Evolutionary conservation across 2,329 filamentous ascomycete species (phyloP).

Genomic region (Cercospora canescens): DNA sequence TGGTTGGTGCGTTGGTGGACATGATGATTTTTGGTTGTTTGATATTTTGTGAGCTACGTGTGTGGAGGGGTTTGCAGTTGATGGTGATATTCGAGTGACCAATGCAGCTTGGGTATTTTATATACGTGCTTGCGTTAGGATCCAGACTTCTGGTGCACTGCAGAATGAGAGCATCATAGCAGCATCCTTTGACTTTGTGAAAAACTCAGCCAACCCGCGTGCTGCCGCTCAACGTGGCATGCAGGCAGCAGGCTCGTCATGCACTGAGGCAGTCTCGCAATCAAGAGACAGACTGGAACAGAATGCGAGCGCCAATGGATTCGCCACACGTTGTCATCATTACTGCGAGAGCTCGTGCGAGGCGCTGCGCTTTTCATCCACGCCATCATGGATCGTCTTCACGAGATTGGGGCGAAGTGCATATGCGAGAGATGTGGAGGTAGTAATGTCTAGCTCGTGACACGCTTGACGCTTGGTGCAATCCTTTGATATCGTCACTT

Average conservation of each 20-base stretch:
- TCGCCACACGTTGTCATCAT: background rate
- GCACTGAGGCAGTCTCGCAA: background rate
- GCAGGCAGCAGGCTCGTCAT: slow-evolving; percentile 3
- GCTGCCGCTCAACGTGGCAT: background rate
- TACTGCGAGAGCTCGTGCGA: background rate
- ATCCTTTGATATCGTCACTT: slow-evolving; percentile 12
- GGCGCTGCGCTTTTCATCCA: background rate
- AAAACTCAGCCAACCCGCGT: background rate
- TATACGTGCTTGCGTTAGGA: background rate
- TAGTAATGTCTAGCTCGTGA: no score
- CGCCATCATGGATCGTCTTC: background rate
- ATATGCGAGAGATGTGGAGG: background rate
- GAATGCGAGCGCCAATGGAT: background rate
- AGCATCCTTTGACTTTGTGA: background rate
- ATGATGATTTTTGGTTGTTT: background rate
- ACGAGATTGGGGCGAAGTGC: slow-evolving; percentile 1
- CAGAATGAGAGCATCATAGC: slow-evolving; percentile 6
- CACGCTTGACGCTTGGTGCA: background rate
- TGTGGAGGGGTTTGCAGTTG: background rate
- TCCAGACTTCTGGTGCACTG: background rate
- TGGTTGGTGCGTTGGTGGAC: slow-evolving; percentile 8
- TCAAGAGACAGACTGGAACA: background rate
- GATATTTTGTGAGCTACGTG: background rate
- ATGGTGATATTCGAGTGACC: background rate
- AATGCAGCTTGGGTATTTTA: no score